phyloP scores from a whole-genome alignment of 345 rosid genomes.

The Eutrema japonicum region DNA sequence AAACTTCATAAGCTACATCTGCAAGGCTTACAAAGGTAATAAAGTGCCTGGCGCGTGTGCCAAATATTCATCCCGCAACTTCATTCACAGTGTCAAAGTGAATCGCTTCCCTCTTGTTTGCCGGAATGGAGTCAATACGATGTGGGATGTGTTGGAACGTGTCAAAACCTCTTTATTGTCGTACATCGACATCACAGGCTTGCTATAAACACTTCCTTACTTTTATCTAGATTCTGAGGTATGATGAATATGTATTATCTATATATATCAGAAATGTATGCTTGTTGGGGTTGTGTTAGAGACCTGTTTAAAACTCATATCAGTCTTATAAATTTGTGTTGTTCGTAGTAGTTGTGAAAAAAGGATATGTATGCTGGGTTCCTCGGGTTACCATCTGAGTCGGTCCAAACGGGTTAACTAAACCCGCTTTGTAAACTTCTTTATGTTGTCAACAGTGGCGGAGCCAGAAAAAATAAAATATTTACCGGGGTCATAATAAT shows the following conservation, averaged over 20 bases:
- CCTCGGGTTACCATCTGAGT: too few relatives aligned
- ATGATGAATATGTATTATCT: not conserved
- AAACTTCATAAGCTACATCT: constrained; percentile 74
- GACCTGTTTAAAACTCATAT: constrained; percentile 5
- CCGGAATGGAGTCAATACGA: constrained; percentile 42
- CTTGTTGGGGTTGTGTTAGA: constrained; percentile 16
- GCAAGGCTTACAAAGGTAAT: constrained; percentile 70
- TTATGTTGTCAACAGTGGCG: too few relatives aligned
- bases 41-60: constrained; percentile 58
- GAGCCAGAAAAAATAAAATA: too few relatives aligned
- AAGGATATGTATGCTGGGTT: not conserved
- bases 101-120: constrained; percentile 47
- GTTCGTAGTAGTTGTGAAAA: not conserved
- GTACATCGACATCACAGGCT: constrained; percentile 17
- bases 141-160: constrained; percentile 32
- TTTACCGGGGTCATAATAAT: too few relatives aligned
- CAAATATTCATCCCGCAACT: constrained; percentile 34
- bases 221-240: not conserved
- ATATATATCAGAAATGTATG: constrained; percentile 2
- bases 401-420: too few relatives aligned
- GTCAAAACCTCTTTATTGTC: constrained; percentile 20
- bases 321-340: not conserved
- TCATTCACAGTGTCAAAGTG: constrained; percentile 28
- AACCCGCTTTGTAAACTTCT: not conserved
- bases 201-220: constrained; percentile 19